Conservation (phyloP, 2,329 filamentous ascomycete genomes). For the Stachybotrys chartarum region DNA sequence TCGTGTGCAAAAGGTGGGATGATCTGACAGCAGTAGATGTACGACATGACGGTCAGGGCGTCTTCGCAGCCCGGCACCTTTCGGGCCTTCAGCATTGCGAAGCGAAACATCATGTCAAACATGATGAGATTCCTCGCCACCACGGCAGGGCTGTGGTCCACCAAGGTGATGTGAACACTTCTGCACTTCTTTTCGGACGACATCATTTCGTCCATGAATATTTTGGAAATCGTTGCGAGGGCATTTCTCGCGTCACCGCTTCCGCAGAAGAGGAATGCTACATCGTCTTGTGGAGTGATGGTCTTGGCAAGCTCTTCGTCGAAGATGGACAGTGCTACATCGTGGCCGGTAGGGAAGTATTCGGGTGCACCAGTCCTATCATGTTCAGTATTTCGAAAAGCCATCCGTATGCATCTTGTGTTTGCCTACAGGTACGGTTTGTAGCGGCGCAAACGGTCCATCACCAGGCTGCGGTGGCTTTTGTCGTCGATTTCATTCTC, state of each 20-base stretch:
- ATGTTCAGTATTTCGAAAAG: too few relatives aligned
- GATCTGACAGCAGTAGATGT: slow-evolving; percentile 10
- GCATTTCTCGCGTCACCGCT: slow-evolving; percentile 15
- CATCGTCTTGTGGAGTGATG: neutral
- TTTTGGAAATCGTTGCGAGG: slow-evolving; percentile 8
- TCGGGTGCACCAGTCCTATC: too few relatives aligned
- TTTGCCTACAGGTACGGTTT: too few relatives aligned
- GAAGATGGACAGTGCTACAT: too few relatives aligned
- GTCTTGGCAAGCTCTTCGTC: too few relatives aligned
- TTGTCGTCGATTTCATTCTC: too few relatives aligned
- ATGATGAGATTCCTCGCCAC: slow-evolving; percentile 14
- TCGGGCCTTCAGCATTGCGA: neutral
- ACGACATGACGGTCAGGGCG: slow-evolving; percentile 9
- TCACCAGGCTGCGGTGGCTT: too few relatives aligned
- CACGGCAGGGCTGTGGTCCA: slow-evolving; percentile 14
- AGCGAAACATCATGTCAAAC: slow-evolving; percentile 7
- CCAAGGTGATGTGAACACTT: slow-evolving; percentile 11
- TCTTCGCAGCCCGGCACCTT: slow-evolving; percentile 4
- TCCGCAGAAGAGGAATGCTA: slow-evolving; percentile 14
- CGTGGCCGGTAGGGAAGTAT: too few relatives aligned
- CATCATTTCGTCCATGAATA: neutral
- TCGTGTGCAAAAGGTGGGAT: slow-evolving; percentile 9
- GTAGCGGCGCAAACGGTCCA: too few relatives aligned
- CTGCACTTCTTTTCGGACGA: neutral
- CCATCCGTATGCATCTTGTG: too few relatives aligned